phyloP scores from a whole-genome alignment of 257 asterid genomes.

The Paulownia fortunei region DNA sequence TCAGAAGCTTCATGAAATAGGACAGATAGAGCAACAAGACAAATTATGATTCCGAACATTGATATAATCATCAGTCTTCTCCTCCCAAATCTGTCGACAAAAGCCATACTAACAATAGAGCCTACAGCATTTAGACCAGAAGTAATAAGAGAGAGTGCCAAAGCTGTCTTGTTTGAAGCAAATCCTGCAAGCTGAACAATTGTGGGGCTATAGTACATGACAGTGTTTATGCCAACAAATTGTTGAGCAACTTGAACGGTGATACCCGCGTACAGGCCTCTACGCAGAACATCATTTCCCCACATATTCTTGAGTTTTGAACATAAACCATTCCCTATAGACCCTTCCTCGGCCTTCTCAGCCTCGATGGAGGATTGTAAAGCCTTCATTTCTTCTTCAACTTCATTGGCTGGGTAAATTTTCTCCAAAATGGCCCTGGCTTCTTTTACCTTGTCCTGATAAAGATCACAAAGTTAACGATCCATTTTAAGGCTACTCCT shows the following conservation, averaged over 20 bases:
- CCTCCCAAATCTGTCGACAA: constrained; percentile 74
- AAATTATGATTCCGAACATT: constrained; percentile 63
- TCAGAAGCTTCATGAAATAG: constrained; percentile 53
- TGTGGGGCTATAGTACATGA: constrained; percentile 90
- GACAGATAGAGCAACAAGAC: constrained; percentile 58
- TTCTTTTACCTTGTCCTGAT: constrained; percentile 65
- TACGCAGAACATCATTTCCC: constrained; percentile 61
- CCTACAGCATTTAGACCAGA: constrained; percentile 81
- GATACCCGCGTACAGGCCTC: constrained; percentile 83
- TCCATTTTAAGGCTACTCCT: background rate
- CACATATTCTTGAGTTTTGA: constrained; percentile 52
- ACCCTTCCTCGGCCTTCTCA: constrained; percentile 57
- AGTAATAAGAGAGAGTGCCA: constrained; percentile 77
- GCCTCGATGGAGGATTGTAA: constrained; percentile 62
- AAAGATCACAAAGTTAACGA: background rate
- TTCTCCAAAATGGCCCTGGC: constrained; percentile 71
- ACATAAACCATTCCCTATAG: constrained; percentile 34
- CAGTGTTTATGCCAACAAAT: constrained; percentile 86
- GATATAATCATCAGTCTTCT: constrained; percentile 75
- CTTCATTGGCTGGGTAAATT: constrained; percentile 72
- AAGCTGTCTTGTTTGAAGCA: constrained; percentile 75
- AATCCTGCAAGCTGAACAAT: constrained; percentile 81
- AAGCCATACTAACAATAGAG: constrained; percentile 63
- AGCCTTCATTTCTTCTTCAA: constrained; percentile 70
- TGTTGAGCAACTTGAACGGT: constrained; percentile 87